Base-by-base conservation (phyloP, 805 yeast genomes). In the Maudiozyma saulgeensis region DNA sequence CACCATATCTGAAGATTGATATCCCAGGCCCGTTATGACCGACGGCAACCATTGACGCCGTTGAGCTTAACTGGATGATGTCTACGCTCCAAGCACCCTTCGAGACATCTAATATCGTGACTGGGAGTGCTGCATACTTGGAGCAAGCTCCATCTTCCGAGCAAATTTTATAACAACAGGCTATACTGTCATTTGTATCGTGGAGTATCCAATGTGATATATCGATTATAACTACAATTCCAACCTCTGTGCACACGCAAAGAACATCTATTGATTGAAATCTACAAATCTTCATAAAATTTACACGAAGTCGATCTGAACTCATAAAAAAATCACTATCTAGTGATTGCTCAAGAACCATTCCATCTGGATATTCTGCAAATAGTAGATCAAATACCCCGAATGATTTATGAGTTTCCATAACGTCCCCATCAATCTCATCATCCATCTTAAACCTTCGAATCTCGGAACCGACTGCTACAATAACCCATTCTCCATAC, bases 221-320 rank as follows among this genome's bases (percentile, higher is more conserved):
- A 46, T 69, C 60, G 56, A 56, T 70, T 0, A 82, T 51, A 44
- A 75, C 51, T 0, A 73, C 68, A 6, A 75, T 55, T 0, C 87
- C 87, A 59, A 79, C 80, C 57, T 82, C 87, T 15, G 70, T 55
- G 43, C 82, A 78, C 3, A 70, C 71, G 1, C 69, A 73, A 6
- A 84, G 50, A 0, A 76, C 74, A 48, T 75, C 77, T 16, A 59
- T 56, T 1, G 64, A 70, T 21, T 63, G 52, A 51, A 79, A 70
- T 21, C 48, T 54, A 0, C 63, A 65, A 7, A 68, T 53, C 47
- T 71, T 76, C 41, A 82, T 46, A 54, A 60, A 75, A 54, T 83
- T 83, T 21, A 82, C 70, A 0, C 80, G 70, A 58, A 79, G 83
- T 1, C 43, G 18, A 13, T 28, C 32, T 28, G 32, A 9, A 4